Evolutionary conservation across 2,329 filamentous ascomycete species (phyloP), one percentile per base, ranked within the genome.

Genomic region (Aspergillus oerlinghausenensis): DNA sequence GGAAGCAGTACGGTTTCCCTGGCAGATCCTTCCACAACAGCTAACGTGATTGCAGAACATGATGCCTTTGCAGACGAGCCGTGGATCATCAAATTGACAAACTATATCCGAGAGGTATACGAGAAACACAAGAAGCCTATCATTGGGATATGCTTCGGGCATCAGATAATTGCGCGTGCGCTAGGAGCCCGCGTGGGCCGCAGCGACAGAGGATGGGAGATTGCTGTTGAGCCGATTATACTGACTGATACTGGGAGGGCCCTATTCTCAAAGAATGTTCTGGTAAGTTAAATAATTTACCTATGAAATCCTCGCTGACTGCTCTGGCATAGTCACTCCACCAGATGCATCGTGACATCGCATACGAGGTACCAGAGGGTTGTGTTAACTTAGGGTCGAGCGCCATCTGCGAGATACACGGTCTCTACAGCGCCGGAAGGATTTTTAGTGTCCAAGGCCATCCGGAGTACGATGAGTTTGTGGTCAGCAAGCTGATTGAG

Each of bases 271-370:
- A 63, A 61, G 29, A 62, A 71, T 29, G 59, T 55, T 26, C 23
- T 72, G 59, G 69, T 70, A 56, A 45, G 63, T 38, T 5, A 14
- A n/a, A 26, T 25, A 2, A 8, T 14, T 6, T 9, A 9, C 2
- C 0, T 21, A 9, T 3, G 9, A 9, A 62, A 3, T 4, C 19
- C 4, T 1, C 17, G 23, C 17, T 38, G 9, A 29, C 40, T 4
- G 26, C 25, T 2, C 1, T 26, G 3, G 32, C 17, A 35, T 28
- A 70, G 67, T 50, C 50, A 26, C 50, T 73, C 21, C 76, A 80
- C 23, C 79, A 81, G 57, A 80, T 81, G 76, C 79, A 81, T 58
- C 74, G 73, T 49, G 79, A 80, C 63, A 69, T 78, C 45, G 75
- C 79, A 28, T 67, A 70, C 54, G 67, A 72, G 23, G 70, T 75